Conservation (phyloP, 2,329 filamentous ascomycete species). For the Diaporthe caulivora region DNA sequence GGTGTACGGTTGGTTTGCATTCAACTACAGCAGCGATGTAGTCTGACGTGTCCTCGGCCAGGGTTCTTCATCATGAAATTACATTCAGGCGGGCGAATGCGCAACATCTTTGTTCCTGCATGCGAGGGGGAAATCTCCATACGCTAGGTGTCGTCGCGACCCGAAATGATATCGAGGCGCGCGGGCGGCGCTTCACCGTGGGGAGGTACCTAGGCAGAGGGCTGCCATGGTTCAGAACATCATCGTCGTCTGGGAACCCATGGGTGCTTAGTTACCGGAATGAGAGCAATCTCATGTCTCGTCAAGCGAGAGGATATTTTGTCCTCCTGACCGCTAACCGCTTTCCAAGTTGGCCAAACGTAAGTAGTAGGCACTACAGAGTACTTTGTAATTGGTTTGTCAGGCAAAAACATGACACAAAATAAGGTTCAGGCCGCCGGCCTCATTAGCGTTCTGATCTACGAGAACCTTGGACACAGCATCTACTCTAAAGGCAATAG, state of each 20-base stretch:
- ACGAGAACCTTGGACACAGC: conserved; percentile 10
- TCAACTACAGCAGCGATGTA: not conserved
- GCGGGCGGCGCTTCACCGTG: not conserved
- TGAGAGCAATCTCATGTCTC: not conserved
- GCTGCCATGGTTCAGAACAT: not conserved
- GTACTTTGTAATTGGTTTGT: conserved; percentile 8
- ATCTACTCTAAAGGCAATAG: conserved; percentile 19
- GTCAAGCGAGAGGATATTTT: not conserved
- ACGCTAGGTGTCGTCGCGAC: no score
- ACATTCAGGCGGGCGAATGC: not conserved
- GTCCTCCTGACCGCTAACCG: not conserved
- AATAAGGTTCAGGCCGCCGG: not conserved
- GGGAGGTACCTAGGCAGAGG: not conserved
- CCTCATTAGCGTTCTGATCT: conserved; percentile 6
- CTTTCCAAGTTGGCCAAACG: not conserved
- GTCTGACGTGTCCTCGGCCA: not conserved
- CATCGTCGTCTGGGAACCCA: not conserved
- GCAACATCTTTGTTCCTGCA: not conserved
- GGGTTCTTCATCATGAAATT: not conserved
- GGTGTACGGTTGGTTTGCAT: not conserved
- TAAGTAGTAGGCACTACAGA: not conserved
- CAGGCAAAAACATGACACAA: conserved; percentile 1
- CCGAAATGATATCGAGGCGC: not conserved
- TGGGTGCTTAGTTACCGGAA: not conserved
- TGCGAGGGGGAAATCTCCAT: not conserved